These are phyloP conservation scores for Chaetomiaceae sp. DNA, from an alignment of 2,329 filamentous ascomycete species.

Conservation along the genomic window DNA sequence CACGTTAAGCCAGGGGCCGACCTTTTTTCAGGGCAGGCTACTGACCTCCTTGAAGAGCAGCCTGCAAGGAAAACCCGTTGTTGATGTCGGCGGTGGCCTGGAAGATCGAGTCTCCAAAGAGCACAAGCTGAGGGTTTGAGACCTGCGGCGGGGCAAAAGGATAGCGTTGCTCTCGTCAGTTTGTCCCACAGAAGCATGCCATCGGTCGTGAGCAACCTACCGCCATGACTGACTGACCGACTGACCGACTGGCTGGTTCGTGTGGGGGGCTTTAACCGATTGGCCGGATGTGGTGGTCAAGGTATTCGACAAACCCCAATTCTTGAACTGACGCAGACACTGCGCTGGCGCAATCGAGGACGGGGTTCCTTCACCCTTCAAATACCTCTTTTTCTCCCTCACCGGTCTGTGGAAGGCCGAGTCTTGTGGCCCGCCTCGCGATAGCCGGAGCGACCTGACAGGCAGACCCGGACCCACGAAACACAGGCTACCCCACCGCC, in stretches of 20 bases:
- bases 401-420: constrained; percentile 1
- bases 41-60: constrained; percentile 64
- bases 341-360: too few species aligned
- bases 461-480: background rate
- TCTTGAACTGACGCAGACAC: too few species aligned
- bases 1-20: too few species aligned
- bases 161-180: too few species aligned
- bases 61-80: constrained; percentile 69
- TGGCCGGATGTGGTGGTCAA: too few species aligned
- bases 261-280: too few species aligned
- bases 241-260: background rate
- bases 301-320: too few species aligned
- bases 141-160: constrained; percentile 31
- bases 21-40: too few species aligned
- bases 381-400: constrained; percentile 8
- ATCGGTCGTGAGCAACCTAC: constrained; percentile 18
- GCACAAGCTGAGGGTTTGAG: constrained; percentile 67
- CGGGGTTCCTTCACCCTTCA: background rate
- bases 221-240: constrained; percentile 14
- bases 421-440: constrained; percentile 2
- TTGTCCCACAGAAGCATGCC: too few species aligned
- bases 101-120: constrained; percentile 88
- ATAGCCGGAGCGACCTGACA: too few species aligned
- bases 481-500: constrained; percentile 4
- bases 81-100: constrained; percentile 59